Evolutionary conservation across 2,329 filamentous ascomycete species (phyloP).

Genomic region (Periconia sp.): DNA sequence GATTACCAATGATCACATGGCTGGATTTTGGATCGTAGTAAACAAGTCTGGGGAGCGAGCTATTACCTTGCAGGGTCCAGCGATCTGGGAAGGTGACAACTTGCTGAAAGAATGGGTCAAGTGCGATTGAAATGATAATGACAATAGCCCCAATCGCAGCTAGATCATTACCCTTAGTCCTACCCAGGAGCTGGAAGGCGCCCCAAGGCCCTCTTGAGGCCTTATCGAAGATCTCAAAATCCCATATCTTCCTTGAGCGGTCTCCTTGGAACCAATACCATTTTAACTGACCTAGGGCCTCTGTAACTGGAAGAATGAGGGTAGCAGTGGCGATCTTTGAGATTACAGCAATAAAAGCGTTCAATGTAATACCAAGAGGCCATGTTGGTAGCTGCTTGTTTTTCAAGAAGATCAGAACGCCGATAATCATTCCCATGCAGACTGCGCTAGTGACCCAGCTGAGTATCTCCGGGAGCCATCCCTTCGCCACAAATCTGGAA

Average conservation of each 20-base stretch:
- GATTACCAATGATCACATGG: background rate
- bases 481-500: slow-evolving; percentile 9
- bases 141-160: slow-evolving; percentile 25
- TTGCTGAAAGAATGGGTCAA: slow-evolving; percentile 41
- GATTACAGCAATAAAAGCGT: slow-evolving; percentile 26
- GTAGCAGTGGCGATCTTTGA: slow-evolving; percentile 33
- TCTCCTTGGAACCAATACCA: slow-evolving; percentile 35
- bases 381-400: slow-evolving; percentile 36
- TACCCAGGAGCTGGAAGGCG: slow-evolving; percentile 21
- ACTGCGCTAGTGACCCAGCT: slow-evolving; percentile 36
- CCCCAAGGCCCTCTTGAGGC: slow-evolving; percentile 31
- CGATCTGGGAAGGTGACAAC: slow-evolving; percentile 22
- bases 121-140: slow-evolving; percentile 25
- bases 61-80: slow-evolving; percentile 14
- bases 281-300: slow-evolving; percentile 40
- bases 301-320: slow-evolving; percentile 30
- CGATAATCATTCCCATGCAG: slow-evolving; percentile 43
- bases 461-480: slow-evolving; percentile 38
- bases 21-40: slow-evolving; percentile 10
- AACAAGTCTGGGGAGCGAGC: slow-evolving; percentile 17
- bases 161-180: slow-evolving; percentile 26
- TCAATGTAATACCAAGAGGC: slow-evolving; percentile 31
- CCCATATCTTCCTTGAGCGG: slow-evolving; percentile 23
- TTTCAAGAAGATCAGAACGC: slow-evolving; percentile 35
- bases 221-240: slow-evolving; percentile 42